Evolutionary conservation across 257 asterid species (phyloP), one percentile per base, ranked within the genome.

Genomic region (Plantago ovata): DNA sequence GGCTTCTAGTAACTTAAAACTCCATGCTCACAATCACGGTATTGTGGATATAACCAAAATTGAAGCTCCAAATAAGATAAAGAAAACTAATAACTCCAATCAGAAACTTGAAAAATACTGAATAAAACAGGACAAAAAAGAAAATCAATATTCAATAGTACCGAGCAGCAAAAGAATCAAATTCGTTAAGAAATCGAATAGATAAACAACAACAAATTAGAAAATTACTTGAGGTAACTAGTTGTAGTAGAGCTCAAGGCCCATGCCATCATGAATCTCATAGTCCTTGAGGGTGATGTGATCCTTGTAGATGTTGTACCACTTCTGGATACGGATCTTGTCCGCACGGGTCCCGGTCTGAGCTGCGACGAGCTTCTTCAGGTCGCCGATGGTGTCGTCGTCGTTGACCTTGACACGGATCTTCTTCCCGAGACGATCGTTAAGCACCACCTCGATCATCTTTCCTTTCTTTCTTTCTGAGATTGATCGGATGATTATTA

Each of bases 361-460:
- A 23, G 96, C 95, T 14, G 96, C 93, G 48, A 87, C 96, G 15
- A 87, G 84, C 84, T 87, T 87, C 87, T 87, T 87, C 52, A 87
- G 79, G 60, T 87, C 93, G 18, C 96, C 96, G 62, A 87, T 87
- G 7, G 96, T 87, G 75, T 87, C 96, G 41, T 87, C 96, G 3
- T 87, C 95, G 82, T 87, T 87, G 84, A 94, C 84, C 87, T 87
- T 87, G 58, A 87, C 96, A 0, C 96, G 70, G 1, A 87, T 94
- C 80, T 87, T 87, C 93, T 85, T 87, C 69, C 96, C 95, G 58
- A 87, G 63, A 0, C 96, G 89, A 70, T 85, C 95, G 77, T 83
- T 85, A 61, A 83, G 58, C 75, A 83, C 92, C 53, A 85, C 92
- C 83, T 83, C 95, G 8, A 85, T 80, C 95, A 85, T 85, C 42